Base-by-base conservation (phyloP, 75 land plant species). In the Pinus taeda region DNA sequence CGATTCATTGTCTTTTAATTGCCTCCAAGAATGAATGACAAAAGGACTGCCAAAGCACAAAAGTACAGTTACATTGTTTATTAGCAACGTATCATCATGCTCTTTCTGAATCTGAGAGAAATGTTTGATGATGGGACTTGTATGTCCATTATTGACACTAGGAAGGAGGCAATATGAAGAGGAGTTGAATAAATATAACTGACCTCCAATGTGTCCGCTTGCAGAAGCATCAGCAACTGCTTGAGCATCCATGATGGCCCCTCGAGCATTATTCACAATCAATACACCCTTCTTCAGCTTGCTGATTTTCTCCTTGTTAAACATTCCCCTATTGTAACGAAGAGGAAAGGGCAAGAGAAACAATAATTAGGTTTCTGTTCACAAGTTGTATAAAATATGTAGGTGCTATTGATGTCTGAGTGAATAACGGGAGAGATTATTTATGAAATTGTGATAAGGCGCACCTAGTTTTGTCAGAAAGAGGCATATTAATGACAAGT, bases 241-340 rank as follows among this genome's bases (percentile, higher is more conserved):
- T 72, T 91, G 89, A 8, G 86, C 69, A 75, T 96, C 96, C 88
- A 94, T 92, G 72, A 96, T 88, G 21, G 96, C 98, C 58, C 98
- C 98, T 66, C 96, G 85, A 33, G 98, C 98, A 89, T 96, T 96
- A 80, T 96, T 96, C 30, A 96, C 96, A 61, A 96, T 84, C 11
- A 91, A 42, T 45, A 95, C 98, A 15, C 98, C 98, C 76, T 90
- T 88, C 86, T 91, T 91, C 84, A 91, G n/a, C 83, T 96, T 96
- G 39, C 81, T 84, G 55, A 96, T 90, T 69, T 73, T 91, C 24
- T 91, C 93, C 77, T 85, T 90, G 87, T 91, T 75, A 78, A 96
- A 90, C 90, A 96, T 81, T 24, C 89, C 91, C 75, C 98, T 95
- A 69, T 30, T 37, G 22, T n/a, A 69, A 42, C 49, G 53, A 42